Base-by-base conservation (phyloP, 768 basidiomycete genomes). In the Suillus clintonianus region DNA sequence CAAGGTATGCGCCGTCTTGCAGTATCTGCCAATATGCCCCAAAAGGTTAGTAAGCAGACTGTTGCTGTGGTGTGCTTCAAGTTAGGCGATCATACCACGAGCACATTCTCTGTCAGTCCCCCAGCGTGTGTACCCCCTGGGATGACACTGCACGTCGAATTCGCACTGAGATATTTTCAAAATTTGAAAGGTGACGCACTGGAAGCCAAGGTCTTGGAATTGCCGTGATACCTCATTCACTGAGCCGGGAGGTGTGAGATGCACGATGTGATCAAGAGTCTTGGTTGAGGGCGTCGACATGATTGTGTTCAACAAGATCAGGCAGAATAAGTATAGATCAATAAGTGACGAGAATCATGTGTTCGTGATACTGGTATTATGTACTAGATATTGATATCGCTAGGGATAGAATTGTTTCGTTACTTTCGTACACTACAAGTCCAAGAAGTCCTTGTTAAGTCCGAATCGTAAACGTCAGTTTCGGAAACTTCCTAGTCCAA, bases 201-300 rank as follows among this genome's bases (percentile, higher is more conserved):
- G 84, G 82, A 92, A 91, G 6, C 90, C 91, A 4, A 89, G 74
- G n/a, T 80, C 68, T 22, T 77, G 77, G 64, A 89, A 91, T 53
- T 85, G 82, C 24, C 81, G 71, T 0, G 85, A 78, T 24, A 80
- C 81, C 39, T 82, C 73, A 22, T 80, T 70, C 11, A 91, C 78
- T 0, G 85, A 79, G 0, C 84, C 87, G 1, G 89, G 86, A 0
- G 89, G 85, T 0, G 87, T 87, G n/a, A 92, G 78, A 70, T 91
- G 86, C 0, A 92, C 83, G 62, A 92, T 85, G 66, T 92, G 90
- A 65, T 92, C 90, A 13, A 91, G 69, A 34, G 73, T 82, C 50
- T 72, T 76, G 2, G 83, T 85, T 19, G 78, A 76, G 32, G 73
- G 72, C 7, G 43, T 39, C 14, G 70, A 55, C 75, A 74, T 76